Conservation (phyloP, 1,139 yeast species). For the Magnusiomyces paraingens region DNA sequence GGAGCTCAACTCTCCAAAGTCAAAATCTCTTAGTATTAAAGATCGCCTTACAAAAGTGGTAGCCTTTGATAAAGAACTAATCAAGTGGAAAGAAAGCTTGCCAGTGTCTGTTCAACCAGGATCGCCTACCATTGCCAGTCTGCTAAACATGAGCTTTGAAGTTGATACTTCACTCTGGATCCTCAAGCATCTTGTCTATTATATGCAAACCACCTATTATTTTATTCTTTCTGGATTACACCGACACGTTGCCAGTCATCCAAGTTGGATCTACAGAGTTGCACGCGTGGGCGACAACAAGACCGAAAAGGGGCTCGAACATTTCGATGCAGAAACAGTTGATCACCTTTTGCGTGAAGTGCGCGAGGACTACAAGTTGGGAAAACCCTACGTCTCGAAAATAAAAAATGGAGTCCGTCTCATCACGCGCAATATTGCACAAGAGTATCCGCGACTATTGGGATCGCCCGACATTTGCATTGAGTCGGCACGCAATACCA, state of each 20-base stretch:
- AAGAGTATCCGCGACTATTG: conserved; percentile 20
- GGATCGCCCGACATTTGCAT: conserved; percentile 23
- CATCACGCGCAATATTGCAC: conserved; percentile 6
- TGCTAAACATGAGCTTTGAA: neutral
- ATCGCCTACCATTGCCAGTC: neutral
- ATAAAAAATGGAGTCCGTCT: conserved; percentile 11
- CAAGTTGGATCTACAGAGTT: conserved; percentile 25
- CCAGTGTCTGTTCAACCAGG: neutral
- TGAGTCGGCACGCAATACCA: conserved; percentile 22
- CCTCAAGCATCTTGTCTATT: neutral
- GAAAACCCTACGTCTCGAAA: neutral
- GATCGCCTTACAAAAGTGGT: conserved; percentile 28
- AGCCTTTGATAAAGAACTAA: conserved; percentile 30
- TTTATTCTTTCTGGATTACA: conserved; percentile 25
- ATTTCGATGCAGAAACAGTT: conserved; percentile 1
- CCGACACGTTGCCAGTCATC: conserved; percentile 30
- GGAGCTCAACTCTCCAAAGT: conserved; percentile 28
- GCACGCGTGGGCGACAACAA: neutral
- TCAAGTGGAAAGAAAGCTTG: conserved; percentile 27
- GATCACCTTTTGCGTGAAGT: neutral
- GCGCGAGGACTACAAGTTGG: neutral
- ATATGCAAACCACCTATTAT: conserved; percentile 22
- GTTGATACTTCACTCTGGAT: neutral
- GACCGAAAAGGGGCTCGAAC: neutral
- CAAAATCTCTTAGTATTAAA: conserved; percentile 23